Percentiles rank a stretch among this genome's conserved stretches.
These are phyloP conservation scores for Xanthoconium separans DNA, from an alignment of 1,284 basidiomycete species.

Conservation along the genomic window DNA sequence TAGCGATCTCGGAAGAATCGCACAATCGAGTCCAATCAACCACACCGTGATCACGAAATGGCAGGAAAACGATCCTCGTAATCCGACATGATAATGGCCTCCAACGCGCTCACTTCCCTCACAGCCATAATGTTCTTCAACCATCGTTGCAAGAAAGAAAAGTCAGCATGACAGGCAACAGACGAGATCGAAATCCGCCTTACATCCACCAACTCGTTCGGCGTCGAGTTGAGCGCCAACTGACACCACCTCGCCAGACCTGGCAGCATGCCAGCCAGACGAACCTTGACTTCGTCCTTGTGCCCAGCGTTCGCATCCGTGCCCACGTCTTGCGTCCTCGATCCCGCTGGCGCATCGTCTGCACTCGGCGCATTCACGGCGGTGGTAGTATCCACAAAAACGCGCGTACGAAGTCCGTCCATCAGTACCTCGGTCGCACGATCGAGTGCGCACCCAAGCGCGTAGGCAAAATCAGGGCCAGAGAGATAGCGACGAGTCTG, in stretches of 20 bases:
- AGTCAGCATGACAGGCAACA: neutral
- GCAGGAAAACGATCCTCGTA: conserved; percentile 36
- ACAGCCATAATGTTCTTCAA: conserved; percentile 40
- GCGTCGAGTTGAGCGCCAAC: conserved; percentile 65
- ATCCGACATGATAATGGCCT: conserved; percentile 47
- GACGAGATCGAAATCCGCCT: conserved; percentile 28
- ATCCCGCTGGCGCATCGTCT: conserved; percentile 3
- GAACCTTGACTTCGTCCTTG: conserved; percentile 49
- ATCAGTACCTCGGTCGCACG: conserved; percentile 57
- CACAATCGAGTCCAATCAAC: neutral
- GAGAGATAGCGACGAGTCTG: conserved; percentile 68
- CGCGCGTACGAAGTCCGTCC: conserved; percentile 52
- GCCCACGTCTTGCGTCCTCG: conserved; percentile 22
- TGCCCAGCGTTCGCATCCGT: conserved; percentile 1
- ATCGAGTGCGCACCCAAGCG: conserved; percentile 70
- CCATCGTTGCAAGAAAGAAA: neutral
- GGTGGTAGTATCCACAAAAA: conserved; percentile 43
- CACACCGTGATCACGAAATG: conserved; percentile 16
- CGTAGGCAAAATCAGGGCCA: conserved; percentile 67
- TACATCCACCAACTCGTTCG: conserved; percentile 85
- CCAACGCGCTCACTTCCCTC: conserved; percentile 46
- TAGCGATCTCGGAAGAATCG: neutral
- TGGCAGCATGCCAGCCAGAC: conserved; percentile 76
- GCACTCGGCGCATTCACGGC: conserved; percentile 23
- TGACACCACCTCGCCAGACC: conserved; percentile 77